A percentile compares a stretch with the other conserved stretches of the same genome.
Evolutionary conservation across 768 basidiomycete species (phyloP).

Genomic region (Cystobasidium onofrii): DNA sequence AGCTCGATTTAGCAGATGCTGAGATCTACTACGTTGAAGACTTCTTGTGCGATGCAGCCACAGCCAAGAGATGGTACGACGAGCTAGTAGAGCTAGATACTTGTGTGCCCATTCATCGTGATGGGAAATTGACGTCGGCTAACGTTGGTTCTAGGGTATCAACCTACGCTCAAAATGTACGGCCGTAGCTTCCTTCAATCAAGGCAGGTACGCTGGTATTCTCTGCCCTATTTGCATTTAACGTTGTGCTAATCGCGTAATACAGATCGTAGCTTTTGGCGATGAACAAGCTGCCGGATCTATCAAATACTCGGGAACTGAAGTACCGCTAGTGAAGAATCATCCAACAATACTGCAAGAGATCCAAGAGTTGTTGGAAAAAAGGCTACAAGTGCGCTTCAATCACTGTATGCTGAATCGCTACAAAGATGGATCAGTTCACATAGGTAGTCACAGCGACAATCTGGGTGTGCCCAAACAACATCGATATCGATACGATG

Average conservation of each 20-base stretch:
- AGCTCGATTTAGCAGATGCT: constrained; percentile 30
- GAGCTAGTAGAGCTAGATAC: constrained; percentile 45
- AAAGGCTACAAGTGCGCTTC: constrained; percentile 45
- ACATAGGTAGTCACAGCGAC: constrained; percentile 42
- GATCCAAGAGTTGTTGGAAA: constrained; percentile 45
- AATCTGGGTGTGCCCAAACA: background rate
- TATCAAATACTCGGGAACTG: constrained; percentile 47
- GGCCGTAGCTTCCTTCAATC: constrained; percentile 48
- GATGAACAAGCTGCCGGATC: constrained; percentile 42
- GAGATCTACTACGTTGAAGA: constrained; percentile 38
- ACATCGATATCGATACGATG: background rate
- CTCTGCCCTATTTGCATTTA: too few species aligned
- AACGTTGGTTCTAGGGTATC: constrained; percentile 44
- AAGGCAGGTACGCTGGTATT: constrained; percentile 36
- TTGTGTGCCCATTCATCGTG: constrained; percentile 42
- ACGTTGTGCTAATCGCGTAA: background rate
- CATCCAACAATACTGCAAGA: constrained; percentile 45
- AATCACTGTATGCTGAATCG: constrained; percentile 50
- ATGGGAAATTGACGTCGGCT: background rate
- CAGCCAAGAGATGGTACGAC: constrained; percentile 45
- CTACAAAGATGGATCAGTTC: constrained; percentile 47
- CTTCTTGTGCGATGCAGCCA: constrained; percentile 42
- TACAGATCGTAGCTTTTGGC: constrained; percentile 47
- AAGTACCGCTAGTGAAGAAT: constrained; percentile 46
- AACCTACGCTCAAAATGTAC: constrained; percentile 49